Percentiles rank a stretch among this genome's conserved stretches.
Conservation (phyloP, 2,329 filamentous ascomycete species). For the Sporothrix inflata region DNA sequence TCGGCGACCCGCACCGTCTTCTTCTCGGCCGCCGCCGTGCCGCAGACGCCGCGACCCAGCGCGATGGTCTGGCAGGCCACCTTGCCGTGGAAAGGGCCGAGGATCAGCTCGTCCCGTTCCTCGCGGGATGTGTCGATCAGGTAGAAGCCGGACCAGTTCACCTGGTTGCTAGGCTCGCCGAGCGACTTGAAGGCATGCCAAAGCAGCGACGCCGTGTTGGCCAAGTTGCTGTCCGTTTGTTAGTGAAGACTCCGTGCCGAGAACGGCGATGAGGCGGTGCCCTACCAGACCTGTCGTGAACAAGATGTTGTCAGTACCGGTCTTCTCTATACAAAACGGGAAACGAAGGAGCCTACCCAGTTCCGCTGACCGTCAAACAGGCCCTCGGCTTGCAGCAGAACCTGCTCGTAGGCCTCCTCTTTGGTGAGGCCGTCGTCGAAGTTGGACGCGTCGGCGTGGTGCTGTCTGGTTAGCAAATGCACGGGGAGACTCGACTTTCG, state of each 20-base stretch:
- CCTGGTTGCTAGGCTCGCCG: conserved; percentile 63
- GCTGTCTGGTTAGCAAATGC: conserved; percentile 47
- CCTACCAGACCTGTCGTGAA: not conserved
- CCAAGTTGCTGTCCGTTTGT: conserved; percentile 63
- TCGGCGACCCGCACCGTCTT: conserved; percentile 70
- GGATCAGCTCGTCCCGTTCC: conserved; percentile 59
- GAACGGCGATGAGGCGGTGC: not conserved
- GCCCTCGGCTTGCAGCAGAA: conserved; percentile 69
- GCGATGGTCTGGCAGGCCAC: conserved; percentile 77
- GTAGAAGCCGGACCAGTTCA: conserved; percentile 86
- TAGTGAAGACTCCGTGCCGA: not conserved
- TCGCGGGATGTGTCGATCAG: conserved; percentile 54
- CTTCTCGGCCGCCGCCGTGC: conserved; percentile 63
- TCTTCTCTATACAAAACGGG: conserved; percentile 39
- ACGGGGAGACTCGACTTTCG: not conserved
- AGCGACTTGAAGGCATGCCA: conserved; percentile 81
- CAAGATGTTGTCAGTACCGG: not conserved
- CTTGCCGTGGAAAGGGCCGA: conserved; percentile 80
- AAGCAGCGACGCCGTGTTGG: conserved; percentile 74
- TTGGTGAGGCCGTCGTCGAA: conserved; percentile 70
- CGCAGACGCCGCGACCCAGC: conserved; percentile 76
- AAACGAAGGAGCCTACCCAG: conserved; percentile 62
- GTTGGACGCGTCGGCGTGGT: conserved; percentile 78
- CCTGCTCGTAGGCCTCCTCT: conserved; percentile 72
- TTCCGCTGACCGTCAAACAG: conserved; percentile 75